Base-by-base conservation (phyloP, 2,329 filamentous ascomycete genomes). In the Penicillium polonicum region DNA sequence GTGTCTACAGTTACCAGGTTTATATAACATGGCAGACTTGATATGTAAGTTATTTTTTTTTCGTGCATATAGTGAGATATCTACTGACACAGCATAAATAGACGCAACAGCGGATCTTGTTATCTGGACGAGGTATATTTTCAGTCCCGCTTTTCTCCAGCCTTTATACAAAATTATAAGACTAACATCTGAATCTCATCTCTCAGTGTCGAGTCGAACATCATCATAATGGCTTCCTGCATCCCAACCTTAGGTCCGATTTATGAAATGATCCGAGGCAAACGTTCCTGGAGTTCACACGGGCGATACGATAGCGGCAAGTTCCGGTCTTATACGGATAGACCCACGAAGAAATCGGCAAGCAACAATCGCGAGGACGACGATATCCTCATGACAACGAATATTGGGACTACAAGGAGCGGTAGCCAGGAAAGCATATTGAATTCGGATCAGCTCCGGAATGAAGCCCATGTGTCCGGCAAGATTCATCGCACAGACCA, bases 221-320 rank as follows among this genome's bases (percentile, higher is more conserved):
- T 69, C 36, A 63, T 73, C 59, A 70, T 75, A 44, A 70, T 74
- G 45, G 71, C 71, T 12, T 67, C 70, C 4, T 74, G 72, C 61
- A 74, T 75, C 39, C 72, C 72, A 9, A 73, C 69, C 33, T 63
- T 75, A 1, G 65, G 65, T 21, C 72, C 72, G 2, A 56, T 74
- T 1, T 59, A 72, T 43, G 75, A 74, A 48, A 53, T 68, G 1
- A 52, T 65, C 21, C 60, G 63, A 21, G 60, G 65, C 3, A 62
- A 58, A 15, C 61, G 65, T 60, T 50, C 57, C 15, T 52, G 59
- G n/a, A 54, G 54, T 38, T 64, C 66, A 1, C 58, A 65, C 46
- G 10, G 62, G 60, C 27, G 27, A 35, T 52, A 43, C 8, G n/a
- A 44, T 1, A 52, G 35, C 19, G 7, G 27, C 15, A 52, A 44